Evolutionary conservation across 805 yeast genomes (phyloP), one percentile per base, ranked within the genome.

Genomic region (Metschnikowia continentalis): DNA sequence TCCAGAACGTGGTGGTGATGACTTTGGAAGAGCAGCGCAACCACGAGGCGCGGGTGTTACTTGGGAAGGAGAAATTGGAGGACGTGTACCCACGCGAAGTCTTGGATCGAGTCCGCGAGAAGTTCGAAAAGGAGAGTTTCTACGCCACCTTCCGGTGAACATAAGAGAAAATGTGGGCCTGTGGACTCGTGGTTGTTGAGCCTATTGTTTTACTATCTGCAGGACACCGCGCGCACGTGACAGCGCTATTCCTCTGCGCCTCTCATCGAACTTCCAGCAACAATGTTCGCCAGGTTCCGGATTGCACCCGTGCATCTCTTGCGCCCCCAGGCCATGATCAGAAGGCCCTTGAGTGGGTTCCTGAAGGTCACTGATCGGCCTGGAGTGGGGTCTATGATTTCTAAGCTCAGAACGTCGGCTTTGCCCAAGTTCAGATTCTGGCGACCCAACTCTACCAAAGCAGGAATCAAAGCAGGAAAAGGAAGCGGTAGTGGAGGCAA

Each of bases 1-100:
- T 84, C 53, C 92, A 88, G 58, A 94, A 94, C 65, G 81, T 90
- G 43, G 96, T 92, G 6, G 75, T 92, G 2, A 76, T 94, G 84
- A 90, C 96, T 2, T 86, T 86, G 62, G 94, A 89, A 41, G 98
- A 94, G 67, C 96, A 86, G 62, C 80, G 76, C 55, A 62, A 58
- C 13, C 99, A 94, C 63, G 99, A 94, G 68, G 77, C 77, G 26
- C 76, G 82, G 59, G 84, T 92, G 2, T 71, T 94, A 51, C 75
- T 71, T 30, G 92, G 91, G 5, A 84, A 83, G n/a, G 84, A 84
- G 65, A 61, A 56, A 6, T 58, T 87, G 15, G 78, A 72, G 47
- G 84, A 80, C 41, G 88, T 90, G 2, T 91, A 91, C 64, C 61
- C 82, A 2, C 59, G 65, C 23, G 83, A 83, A 47, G 84, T 83